These are phyloP conservation scores for Paulownia fortunei DNA, from an alignment of 257 asterid genomes.

Conservation along the genomic window DNA sequence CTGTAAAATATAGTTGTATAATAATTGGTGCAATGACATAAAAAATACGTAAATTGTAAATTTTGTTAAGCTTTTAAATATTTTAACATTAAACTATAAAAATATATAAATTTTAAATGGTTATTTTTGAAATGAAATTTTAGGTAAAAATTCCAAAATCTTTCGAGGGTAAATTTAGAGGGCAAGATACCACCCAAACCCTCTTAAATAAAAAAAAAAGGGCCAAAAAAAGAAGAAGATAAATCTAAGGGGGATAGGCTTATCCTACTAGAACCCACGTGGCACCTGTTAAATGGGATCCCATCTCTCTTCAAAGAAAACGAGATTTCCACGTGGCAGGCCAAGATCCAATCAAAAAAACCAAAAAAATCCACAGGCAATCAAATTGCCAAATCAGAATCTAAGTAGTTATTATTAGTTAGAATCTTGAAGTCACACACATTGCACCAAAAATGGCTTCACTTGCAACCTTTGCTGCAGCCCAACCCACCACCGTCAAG, in stretches of 20 bases:
- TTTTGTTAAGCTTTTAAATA: no score
- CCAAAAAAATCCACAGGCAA: slow-evolving; percentile 1
- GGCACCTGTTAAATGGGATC: slow-evolving; percentile 42
- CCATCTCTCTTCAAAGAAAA: slow-evolving; percentile 30
- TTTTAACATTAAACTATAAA: no score
- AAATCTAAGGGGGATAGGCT: slow-evolving; percentile 44
- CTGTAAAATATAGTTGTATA: no score
- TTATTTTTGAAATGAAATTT: no score
- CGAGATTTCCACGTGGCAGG: slow-evolving; percentile 49
- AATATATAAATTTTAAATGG: no score
- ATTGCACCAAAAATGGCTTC: slow-evolving; percentile 60
- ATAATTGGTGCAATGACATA: no score
- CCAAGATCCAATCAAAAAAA: slow-evolving; percentile 37
- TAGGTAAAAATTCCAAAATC: no score
- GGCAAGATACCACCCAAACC: no score
- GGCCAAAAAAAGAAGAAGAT: no score
- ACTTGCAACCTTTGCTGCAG: slow-evolving; percentile 61
- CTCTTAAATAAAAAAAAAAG: no score
- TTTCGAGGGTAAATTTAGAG: no score
- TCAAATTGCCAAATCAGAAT: slow-evolving; percentile 7
- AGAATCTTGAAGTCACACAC: slow-evolving; percentile 8
- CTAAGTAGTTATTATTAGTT: slow-evolving; percentile 7
- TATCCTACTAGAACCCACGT: slow-evolving; percentile 49
- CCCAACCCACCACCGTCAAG: slow-evolving; percentile 59
- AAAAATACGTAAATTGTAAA: no score